A percentile compares a stretch with the other conserved stretches of the same genome.
phyloP scores from a whole-genome alignment of 192 early-diverging fungal genomes.

The Piromyces finnis region DNA sequence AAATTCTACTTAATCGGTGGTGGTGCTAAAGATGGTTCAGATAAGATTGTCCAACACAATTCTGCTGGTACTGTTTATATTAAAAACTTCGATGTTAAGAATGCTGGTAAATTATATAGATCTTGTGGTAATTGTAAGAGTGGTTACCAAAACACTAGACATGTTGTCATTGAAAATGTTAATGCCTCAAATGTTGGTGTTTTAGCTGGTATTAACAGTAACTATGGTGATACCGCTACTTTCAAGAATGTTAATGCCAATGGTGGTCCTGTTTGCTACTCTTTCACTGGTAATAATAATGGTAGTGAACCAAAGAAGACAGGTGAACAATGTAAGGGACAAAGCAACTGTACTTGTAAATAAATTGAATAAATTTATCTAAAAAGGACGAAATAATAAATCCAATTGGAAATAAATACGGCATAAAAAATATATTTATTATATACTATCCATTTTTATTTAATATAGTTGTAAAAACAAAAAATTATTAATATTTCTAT shows the following conservation, averaged over 20 bases:
- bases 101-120: background rate
- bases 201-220: background rate
- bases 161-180: background rate
- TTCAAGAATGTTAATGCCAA: background rate
- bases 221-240: background rate
- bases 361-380: background rate
- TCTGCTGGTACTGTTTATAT: no score
- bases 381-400: no score
- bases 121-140: background rate
- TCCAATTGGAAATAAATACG: no score
- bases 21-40: background rate
- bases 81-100: background rate
- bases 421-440: no score
- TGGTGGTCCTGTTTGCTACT: background rate
- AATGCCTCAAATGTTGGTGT: background rate
- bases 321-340: background rate
- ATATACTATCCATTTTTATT: no score
- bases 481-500: no score
- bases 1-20: background rate
- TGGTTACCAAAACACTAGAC: background rate
- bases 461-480: no score
- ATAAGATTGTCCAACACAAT: background rate
- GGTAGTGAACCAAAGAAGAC: background rate
- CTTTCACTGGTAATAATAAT: background rate
- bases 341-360: background rate